Conservation (phyloP, 2,329 filamentous ascomycete genomes). For the Xylariaceae sp. region DNA sequence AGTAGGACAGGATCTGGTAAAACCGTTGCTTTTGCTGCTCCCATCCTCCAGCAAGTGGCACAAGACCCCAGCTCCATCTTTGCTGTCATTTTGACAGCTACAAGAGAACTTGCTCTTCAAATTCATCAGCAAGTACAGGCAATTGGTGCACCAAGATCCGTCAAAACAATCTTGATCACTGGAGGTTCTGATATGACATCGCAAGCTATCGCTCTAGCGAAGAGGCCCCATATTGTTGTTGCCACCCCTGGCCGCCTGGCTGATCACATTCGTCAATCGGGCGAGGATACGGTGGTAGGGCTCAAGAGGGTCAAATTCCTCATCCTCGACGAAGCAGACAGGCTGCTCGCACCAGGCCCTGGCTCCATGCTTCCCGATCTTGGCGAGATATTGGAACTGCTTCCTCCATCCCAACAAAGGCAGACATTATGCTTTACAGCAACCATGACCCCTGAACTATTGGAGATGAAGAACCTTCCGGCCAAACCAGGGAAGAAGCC, state of each 20-base stretch:
- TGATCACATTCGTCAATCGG: constrained; percentile 88
- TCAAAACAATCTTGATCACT: constrained; percentile 86
- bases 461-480: constrained; percentile 76
- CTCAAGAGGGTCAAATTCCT: constrained; percentile 76
- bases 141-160: constrained; percentile 78
- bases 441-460: constrained; percentile 88
- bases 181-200: constrained; percentile 89
- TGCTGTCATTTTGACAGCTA: constrained; percentile 83
- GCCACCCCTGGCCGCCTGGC: constrained; percentile 90
- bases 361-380: constrained; percentile 95
- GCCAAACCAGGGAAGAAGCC: constrained; percentile 64
- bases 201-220: constrained; percentile 79
- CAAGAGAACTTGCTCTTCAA: constrained; percentile 87
- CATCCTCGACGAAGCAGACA: constrained; percentile 93
- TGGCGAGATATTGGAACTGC: constrained; percentile 76
- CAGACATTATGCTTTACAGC: constrained; percentile 96
- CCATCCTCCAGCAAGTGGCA: constrained; percentile 90
- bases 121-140: constrained; percentile 96
- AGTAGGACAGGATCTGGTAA: constrained; percentile 95
- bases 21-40: constrained; percentile 91
- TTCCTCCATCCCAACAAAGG: constrained; percentile 73
- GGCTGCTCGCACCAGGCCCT: constrained; percentile 68
- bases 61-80: constrained; percentile 90
- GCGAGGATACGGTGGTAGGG: constrained; percentile 82
- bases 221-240: constrained; percentile 86